Evolutionary conservation across 208 protist species (phyloP), one percentile per base, ranked within the genome.

Genomic region (Trypanosoma boissoni): DNA sequence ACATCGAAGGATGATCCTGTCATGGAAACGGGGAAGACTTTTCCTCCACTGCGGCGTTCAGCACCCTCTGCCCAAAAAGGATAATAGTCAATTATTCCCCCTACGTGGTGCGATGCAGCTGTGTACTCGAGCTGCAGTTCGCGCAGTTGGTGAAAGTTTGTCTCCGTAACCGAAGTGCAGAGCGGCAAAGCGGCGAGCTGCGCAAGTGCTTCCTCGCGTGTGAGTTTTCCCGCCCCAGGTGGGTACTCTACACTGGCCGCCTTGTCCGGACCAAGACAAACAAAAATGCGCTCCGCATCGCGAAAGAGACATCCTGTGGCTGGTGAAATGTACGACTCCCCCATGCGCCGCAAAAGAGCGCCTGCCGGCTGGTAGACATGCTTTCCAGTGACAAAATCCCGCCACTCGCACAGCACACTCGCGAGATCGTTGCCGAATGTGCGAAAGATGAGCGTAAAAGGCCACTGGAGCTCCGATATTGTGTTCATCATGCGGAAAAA

Each of bases 41-140:
- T 96, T 23, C 89, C 89, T 0, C 80, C 86, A 43, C 44, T 74
- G 18, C 89, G 80, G 9, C 77, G 66, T 58, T 96, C 86, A 3
- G 79, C 89, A 6, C 56, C 66, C 45, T 90, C 81, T 27, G 89
- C 86, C 86, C 89, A 96, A 52, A 65, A 80, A 0, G 83, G 83
- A 64, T 96, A 96, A 69, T 93, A 96, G 45, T 96, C 89, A 7
- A 96, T 80, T 37, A 96, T 64, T 14, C 89, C 89, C 10, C 74
- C 81, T 16, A 95, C 68, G 41, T 80, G 72, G 34, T 86, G 69
- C 1, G 82, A 88, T 29, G 28, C 26, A 6, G 69, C 60, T 55
- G 78, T 80, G 53, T 76, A 90, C 2, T 67, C 58, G n/a, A 83
- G n/a, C 2, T 92, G 39, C 37, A 86, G 53, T 4, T 79, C 60